Evolutionary conservation across 2,329 filamentous ascomycete species (phyloP), one percentile per base, ranked within the genome.

Genomic region (Xylariaceae sp.): DNA sequence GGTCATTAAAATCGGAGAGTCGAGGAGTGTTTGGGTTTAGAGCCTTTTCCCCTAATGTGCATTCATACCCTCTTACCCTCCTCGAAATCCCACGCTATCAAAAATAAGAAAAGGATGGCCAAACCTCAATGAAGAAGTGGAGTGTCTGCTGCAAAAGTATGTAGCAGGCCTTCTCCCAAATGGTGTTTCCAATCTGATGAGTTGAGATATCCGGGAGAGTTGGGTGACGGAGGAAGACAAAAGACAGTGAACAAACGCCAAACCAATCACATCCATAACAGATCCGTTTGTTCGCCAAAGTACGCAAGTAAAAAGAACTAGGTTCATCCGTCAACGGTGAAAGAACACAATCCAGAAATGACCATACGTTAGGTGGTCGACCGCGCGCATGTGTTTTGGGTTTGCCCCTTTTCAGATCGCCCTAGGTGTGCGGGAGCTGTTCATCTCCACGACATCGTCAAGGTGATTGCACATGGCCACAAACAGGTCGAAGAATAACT

Each of bases 381-480:
- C 48, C 42, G 37, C 47, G 32, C 37, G 26, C 6, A 7, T 45
- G 12, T 19, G 39, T 45, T 32, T 45, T 6, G 3, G 48, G 50
- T 31, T 27, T n/a, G 7, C 49, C 47, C 59, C 64, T 59, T 19
- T 62, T 81, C 70, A 83, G 70, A 83, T 76, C 49, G 79, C 80
- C 74, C 74, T 79, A 56, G 80, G 80, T 58, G 78, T 78, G 61
- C 78, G 75, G 70, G 79, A 81, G 72, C 85, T 87, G 82, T 83
- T 87, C 74, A 89, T 85, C 71, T 94, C 90, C 75, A 89, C 87
- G 75, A 96, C 85, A 74, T 96, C 91, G 81, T 96, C 91, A 70
- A 96, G 87, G 78, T 96, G 91, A 77, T 96, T 96, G 80, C 90
- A 95, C 87, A 96, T 89, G 68, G 91, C 91, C 71, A 96, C 91